Base-by-base conservation (phyloP, 1,139 yeast species). In the Debaryomyces singareniensis region DNA sequence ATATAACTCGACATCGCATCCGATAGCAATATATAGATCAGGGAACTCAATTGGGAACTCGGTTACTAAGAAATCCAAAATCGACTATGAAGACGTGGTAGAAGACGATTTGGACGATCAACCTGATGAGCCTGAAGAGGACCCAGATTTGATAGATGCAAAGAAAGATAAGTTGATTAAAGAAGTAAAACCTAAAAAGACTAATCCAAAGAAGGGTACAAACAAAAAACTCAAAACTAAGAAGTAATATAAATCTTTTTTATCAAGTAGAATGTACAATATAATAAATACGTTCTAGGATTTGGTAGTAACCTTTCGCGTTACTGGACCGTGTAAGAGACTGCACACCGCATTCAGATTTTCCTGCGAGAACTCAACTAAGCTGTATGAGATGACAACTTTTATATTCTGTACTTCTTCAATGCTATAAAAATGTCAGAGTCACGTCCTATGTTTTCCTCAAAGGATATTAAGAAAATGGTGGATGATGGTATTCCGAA, bases 21-120 rank as follows among this genome's bases (percentile, higher is more conserved):
- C 97, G 1, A 76, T 84, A 3, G 87, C 96, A 3, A 86, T 85
- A 36, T 82, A 82, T 65, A 75, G 71, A 44, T 75, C 82, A 1
- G 82, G 82, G 6, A 72, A 71, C 39, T 68, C 78, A 4, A 65
- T 71, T 12, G 54, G 66, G 14, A 43, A 48, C 39, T 60, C 55
- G 7, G 55, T 54, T 9, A 44, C 50, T 10, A 53, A 55, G 28
- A 64, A 64, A 33, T 63, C 64, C 20, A 59, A 57, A 28, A 79
- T 70, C 11, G 75, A 68, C 35, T 75, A 60, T 34, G 78, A 71
- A 25, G 91, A 78, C 38, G 80, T 74, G 13, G 78, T 76, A 29
- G 79, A 71, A 26, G 81, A 75, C 29, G 83, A 72, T 29, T 77
- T 76, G 20, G 77, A 76, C 21, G 48, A 40, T 16, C 49, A 41